Conservation (phyloP, 345 rosid genomes). For the Populus alba region DNA sequence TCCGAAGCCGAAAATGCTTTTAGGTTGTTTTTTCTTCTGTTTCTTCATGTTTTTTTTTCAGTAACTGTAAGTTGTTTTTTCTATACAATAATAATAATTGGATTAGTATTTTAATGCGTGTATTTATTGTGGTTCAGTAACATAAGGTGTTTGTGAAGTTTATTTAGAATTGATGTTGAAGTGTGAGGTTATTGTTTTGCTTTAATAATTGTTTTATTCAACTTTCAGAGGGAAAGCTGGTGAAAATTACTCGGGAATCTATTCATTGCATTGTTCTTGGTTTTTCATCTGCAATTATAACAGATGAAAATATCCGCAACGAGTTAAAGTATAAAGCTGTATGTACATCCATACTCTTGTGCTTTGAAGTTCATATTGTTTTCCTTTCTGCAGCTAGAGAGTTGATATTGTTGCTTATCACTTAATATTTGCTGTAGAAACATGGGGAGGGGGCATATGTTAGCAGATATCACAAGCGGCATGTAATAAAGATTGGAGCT, state of each 20-base stretch:
- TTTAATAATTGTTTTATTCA: neutral
- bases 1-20: slow-evolving; percentile 65
- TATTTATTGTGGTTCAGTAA: too few relatives aligned
- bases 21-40: slow-evolving; percentile 41
- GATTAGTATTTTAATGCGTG: too few relatives aligned
- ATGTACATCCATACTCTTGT: slow-evolving; percentile 9
- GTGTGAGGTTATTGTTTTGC: neutral
- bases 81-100: too few relatives aligned
- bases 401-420: neutral
- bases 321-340: slow-evolving; percentile 62
- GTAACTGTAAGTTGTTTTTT: neutral
- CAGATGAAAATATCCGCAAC: slow-evolving; percentile 58
- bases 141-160: neutral
- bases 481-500: slow-evolving; percentile 66
- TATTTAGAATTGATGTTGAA: slow-evolving; percentile 1
- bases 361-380: neutral
- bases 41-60: neutral
- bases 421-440: slow-evolving; percentile 35
- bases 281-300: slow-evolving; percentile 69
- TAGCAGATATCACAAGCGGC: slow-evolving; percentile 59
- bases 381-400: neutral
- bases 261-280: slow-evolving; percentile 78
- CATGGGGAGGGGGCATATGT: slow-evolving; percentile 46
- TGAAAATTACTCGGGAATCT: slow-evolving; percentile 62
- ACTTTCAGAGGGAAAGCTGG: slow-evolving; percentile 69